Evolutionary conservation across 495 filamentous ascomycete genomes (phyloP).

Genomic region (Penicillium angulare): DNA sequence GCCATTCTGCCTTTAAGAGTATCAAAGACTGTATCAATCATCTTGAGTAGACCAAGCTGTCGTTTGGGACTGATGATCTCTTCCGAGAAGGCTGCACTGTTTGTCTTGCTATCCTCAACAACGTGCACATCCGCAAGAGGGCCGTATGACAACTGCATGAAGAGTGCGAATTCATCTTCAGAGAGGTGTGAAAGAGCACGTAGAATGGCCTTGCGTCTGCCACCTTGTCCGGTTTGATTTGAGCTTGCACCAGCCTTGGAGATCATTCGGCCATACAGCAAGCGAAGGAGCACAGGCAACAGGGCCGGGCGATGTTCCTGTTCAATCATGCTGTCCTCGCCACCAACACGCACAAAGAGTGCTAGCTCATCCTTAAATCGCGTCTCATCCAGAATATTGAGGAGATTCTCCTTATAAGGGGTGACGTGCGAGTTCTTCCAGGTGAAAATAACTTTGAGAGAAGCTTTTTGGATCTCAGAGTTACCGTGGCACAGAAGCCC

Average conservation of each 20-base stretch:
- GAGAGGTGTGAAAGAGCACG: constrained; percentile 58
- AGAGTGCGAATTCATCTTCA: constrained; percentile 67
- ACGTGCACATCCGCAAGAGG: constrained; percentile 58
- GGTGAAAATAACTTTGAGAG: constrained; percentile 79
- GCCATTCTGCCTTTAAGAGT: constrained; percentile 69
- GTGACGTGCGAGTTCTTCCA: constrained; percentile 79
- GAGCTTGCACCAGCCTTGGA: constrained; percentile 66
- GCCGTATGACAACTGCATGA: constrained; percentile 80
- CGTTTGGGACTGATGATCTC: constrained; percentile 65
- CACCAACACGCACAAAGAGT: constrained; percentile 69
- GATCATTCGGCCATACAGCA: constrained; percentile 87
- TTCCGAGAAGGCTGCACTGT: constrained; percentile 47
- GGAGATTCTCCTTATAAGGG: constrained; percentile 81
- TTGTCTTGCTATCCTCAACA: constrained; percentile 49
- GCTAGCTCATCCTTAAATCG: constrained; percentile 89
- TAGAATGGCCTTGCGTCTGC: constrained; percentile 66
- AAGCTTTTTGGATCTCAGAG: constrained; percentile 78
- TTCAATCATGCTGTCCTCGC: constrained; percentile 72
- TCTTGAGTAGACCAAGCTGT: constrained; percentile 84
- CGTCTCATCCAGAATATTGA: constrained; percentile 86
- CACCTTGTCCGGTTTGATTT: constrained; percentile 54
- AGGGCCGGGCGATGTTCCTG: constrained; percentile 66
- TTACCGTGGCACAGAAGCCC: constrained; percentile 81
- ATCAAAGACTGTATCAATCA: constrained; percentile 84
- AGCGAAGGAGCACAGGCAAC: constrained; percentile 80